Evolutionary conservation across 2,329 filamentous ascomycete genomes (phyloP).

Genomic region (Dactylellina parvicollis): DNA sequence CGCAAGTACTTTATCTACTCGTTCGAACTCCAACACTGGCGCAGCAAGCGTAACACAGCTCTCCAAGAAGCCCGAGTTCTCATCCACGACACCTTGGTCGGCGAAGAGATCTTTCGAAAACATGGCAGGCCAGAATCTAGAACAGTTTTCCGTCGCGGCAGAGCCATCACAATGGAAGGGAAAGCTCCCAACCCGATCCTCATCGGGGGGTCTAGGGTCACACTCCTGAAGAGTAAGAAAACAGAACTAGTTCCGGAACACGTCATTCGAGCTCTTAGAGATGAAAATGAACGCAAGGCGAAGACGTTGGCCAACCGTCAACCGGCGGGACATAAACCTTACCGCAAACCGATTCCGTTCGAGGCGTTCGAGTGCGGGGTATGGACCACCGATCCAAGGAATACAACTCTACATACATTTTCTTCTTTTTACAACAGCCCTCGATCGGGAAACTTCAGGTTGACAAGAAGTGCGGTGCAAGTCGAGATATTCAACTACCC

Average conservation of each 20-base stretch:
- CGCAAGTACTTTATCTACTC: slow-evolving; percentile 40
- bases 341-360: slow-evolving; percentile 19
- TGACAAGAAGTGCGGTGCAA: slow-evolving; percentile 26
- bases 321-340: slow-evolving; percentile 8
- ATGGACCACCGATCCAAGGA: slow-evolving; percentile 40
- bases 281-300: slow-evolving; percentile 22
- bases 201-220: slow-evolving; percentile 14
- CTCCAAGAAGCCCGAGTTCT: slow-evolving; percentile 6
- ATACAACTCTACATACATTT: slow-evolving; percentile 20
- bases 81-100: slow-evolving; percentile 19
- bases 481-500: slow-evolving; percentile 10
- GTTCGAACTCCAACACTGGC: slow-evolving; percentile 27
- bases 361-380: slow-evolving; percentile 33
- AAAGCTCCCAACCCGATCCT: slow-evolving; percentile 7
- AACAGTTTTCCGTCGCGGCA: not conserved
- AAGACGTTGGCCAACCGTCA: slow-evolving; percentile 1
- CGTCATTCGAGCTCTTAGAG: slow-evolving; percentile 5
- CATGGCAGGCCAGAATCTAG: not conserved
- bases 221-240: slow-evolving; percentile 11
- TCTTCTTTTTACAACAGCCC: slow-evolving; percentile 14
- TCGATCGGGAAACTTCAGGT: slow-evolving; percentile 15
- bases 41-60: not conserved
- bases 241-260: not conserved
- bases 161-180: not conserved
- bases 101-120: slow-evolving; percentile 28